phyloP scores from a whole-genome alignment of 208 protist genomes.

The Leishmania turanica region DNA sequence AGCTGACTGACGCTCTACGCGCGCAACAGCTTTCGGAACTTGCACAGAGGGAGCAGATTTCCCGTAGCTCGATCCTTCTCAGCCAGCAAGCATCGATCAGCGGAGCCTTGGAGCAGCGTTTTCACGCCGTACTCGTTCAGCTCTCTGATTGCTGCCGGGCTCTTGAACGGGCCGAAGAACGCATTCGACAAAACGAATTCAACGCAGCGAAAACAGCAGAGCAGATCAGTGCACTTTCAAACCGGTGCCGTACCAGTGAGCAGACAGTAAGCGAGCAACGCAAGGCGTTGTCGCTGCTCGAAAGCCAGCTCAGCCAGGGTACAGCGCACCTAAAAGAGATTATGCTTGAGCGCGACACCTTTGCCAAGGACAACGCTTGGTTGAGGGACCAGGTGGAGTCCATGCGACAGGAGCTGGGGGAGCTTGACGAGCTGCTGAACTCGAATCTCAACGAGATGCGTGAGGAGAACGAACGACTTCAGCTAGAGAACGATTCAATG shows the following conservation, averaged over 20 bases:
- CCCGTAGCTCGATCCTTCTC: constrained; percentile 3
- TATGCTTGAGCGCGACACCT: constrained; percentile 3
- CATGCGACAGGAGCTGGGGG: constrained; percentile 71
- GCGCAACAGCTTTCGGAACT: constrained; percentile 25
- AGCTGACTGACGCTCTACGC: constrained; percentile 37
- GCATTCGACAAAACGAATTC: neutral
- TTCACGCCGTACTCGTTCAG: neutral
- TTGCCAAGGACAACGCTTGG: constrained; percentile 62
- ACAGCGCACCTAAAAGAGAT: constrained; percentile 13
- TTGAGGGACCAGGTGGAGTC: constrained; percentile 66
- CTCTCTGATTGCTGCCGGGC: neutral
- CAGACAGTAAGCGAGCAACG: constrained; percentile 25
- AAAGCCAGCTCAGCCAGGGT: constrained; percentile 23
- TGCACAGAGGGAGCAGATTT: constrained; percentile 21
- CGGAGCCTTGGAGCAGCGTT: neutral
- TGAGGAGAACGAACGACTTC: constrained; percentile 68
- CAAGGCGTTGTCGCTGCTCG: constrained; percentile 15
- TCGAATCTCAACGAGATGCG: constrained; percentile 76
- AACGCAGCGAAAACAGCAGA: neutral
- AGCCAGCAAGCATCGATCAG: constrained; percentile 8
- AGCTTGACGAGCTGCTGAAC: constrained; percentile 76
- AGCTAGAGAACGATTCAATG: constrained; percentile 45
- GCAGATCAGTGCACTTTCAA: neutral
- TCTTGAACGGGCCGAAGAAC: constrained; percentile 1
- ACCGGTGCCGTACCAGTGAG: constrained; percentile 9